phyloP scores from a whole-genome alignment of 2,329 filamentous ascomycete species.

The Trichoderma koningii region DNA sequence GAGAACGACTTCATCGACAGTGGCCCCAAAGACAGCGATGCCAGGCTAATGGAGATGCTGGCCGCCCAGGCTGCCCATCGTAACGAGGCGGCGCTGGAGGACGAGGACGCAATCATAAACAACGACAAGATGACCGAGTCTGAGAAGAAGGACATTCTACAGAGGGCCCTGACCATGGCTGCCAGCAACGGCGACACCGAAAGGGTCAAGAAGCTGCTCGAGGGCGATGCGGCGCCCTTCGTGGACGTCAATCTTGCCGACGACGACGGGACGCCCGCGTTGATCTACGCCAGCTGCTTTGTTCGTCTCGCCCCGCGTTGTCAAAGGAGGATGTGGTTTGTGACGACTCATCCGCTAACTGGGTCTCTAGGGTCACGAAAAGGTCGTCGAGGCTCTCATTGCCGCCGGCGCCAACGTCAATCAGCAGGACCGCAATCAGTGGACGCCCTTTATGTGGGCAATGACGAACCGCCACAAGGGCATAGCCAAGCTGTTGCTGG shows the following conservation, averaged over 20 bases:
- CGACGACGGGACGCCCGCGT: constrained; percentile 90
- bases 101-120: constrained; percentile 76
- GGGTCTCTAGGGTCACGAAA: constrained; percentile 72
- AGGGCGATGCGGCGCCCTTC: constrained; percentile 71
- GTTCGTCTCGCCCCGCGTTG: constrained; percentile 51
- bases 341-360: background rate
- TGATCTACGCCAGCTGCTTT: constrained; percentile 98
- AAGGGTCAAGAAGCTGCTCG: constrained; percentile 73
- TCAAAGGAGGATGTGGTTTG: background rate
- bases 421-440: constrained; percentile 91
- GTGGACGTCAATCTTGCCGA: constrained; percentile 87
- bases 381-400: constrained; percentile 80
- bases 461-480: constrained; percentile 98
- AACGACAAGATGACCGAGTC: constrained; percentile 72
- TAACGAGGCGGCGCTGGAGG: constrained; percentile 69
- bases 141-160: constrained; percentile 79
- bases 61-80: constrained; percentile 86
- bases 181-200: constrained; percentile 93
- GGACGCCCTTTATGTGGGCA: constrained; percentile 99
- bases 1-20: constrained; percentile 64
- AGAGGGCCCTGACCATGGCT: constrained; percentile 90
- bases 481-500: constrained; percentile 88
- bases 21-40: constrained; percentile 72
- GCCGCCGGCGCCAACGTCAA: constrained; percentile 87
- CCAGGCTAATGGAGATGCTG: constrained; percentile 91